Conservation (phyloP, 345 rosid genomes). For the Citrus medica region DNA sequence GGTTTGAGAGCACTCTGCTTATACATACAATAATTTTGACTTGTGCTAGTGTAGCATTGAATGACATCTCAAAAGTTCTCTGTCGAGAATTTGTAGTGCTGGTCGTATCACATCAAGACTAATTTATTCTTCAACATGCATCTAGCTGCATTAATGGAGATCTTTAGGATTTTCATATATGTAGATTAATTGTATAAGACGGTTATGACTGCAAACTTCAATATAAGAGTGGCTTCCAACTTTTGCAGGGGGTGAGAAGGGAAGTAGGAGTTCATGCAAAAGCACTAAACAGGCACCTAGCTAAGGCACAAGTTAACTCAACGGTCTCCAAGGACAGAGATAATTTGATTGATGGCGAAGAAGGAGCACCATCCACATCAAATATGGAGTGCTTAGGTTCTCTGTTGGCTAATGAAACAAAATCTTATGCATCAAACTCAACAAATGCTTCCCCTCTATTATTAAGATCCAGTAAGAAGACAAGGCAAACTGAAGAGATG, state of each 20-base stretch:
- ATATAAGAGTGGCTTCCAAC: background rate
- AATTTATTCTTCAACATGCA: background rate
- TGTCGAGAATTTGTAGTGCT: too few species aligned
- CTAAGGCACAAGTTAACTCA: constrained; percentile 12
- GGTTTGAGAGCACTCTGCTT: background rate
- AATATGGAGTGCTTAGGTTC: constrained; percentile 2
- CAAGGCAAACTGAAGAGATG: constrained; percentile 1
- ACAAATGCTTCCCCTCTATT: constrained; percentile 15
- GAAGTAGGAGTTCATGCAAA: constrained; percentile 91
- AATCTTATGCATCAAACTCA: constrained; percentile 12
- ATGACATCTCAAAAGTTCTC: background rate
- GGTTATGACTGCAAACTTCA: background rate
- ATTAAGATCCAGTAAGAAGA: constrained; percentile 10
- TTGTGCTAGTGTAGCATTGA: background rate
- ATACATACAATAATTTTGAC: background rate
- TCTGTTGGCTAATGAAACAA: constrained; percentile 18
- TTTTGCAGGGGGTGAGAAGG: constrained; percentile 78
- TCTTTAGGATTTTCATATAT: constrained; percentile 1
- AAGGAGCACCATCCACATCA: background rate
- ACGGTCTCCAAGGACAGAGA: constrained; percentile 8
- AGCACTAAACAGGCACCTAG: constrained; percentile 47
- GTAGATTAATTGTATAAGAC: background rate
- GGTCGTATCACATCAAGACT: background rate
- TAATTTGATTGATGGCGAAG: constrained; percentile 21
- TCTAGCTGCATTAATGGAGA: background rate